phyloP scores from a whole-genome alignment of 768 basidiomycete genomes.

The Rhodotorula diobovata region DNA sequence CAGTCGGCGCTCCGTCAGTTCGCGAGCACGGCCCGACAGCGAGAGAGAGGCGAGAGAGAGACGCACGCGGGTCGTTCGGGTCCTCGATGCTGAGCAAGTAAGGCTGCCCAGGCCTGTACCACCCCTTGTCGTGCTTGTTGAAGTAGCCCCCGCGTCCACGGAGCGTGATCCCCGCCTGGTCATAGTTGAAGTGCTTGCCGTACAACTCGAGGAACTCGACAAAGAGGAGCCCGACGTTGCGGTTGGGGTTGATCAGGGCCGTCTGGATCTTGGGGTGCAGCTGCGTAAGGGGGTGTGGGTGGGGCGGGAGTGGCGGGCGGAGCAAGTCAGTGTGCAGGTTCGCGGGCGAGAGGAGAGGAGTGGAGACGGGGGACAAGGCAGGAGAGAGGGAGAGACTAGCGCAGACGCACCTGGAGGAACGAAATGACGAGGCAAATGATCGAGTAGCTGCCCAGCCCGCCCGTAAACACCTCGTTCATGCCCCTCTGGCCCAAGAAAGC shows the following conservation, averaged over 20 bases:
- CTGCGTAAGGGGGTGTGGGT: slow-evolving; percentile 49
- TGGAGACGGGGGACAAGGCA: neutral
- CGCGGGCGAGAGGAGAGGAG: no score
- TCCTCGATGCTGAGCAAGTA: slow-evolving; percentile 80
- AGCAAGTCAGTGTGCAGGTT: no score
- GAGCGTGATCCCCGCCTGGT: slow-evolving; percentile 67
- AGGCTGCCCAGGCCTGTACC: slow-evolving; percentile 56
- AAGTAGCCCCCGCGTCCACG: slow-evolving; percentile 85
- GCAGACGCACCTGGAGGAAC: slow-evolving; percentile 70
- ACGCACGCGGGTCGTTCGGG: slow-evolving; percentile 79
- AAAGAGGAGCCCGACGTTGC: slow-evolving; percentile 86
- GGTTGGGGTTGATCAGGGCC: slow-evolving; percentile 77
- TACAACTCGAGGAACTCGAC: slow-evolving; percentile 98
- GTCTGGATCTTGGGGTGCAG: slow-evolving; percentile 91
- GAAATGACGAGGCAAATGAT: slow-evolving; percentile 88
- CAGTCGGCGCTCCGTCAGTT: neutral
- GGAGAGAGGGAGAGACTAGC: neutral
- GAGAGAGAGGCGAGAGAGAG: neutral
- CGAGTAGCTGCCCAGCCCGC: slow-evolving; percentile 88
- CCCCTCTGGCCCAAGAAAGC: slow-evolving; percentile 79
- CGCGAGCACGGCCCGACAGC: no score
- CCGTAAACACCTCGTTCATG: slow-evolving; percentile 98
- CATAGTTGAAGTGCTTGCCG: slow-evolving; percentile 82
- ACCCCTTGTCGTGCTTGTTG: slow-evolving; percentile 72
- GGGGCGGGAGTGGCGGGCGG: neutral